Base-by-base conservation (phyloP, 2,329 filamentous ascomycete species). In the Aotearoamyces nothofagi region DNA sequence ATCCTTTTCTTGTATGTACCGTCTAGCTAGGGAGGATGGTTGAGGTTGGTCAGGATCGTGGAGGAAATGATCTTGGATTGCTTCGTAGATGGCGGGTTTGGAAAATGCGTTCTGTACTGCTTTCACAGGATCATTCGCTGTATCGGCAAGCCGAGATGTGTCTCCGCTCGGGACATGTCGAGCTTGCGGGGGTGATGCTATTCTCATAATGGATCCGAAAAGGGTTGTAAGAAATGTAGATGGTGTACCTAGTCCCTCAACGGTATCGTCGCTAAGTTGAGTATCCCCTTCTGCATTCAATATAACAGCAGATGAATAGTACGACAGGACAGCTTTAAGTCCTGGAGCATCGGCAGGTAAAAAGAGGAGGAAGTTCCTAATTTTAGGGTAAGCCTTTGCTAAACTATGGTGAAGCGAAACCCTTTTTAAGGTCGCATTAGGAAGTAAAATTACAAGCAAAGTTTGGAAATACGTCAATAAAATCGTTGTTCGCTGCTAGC, bases 241-340 rank as follows among this genome's bases (percentile, higher is more conserved):
- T 53, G 64, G 66, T 71, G 67, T 94, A 93, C 87, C 87, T 86
- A 92, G 64, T 59, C 86, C 81, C 66, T 92, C 72, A 49, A 93
- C 69, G 51, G 77, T 78, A 52, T 93, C 83, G 59, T 92, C 86
- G 60, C 77, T 82, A 46, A 96, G 76, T 46, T 81, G 67, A 42
- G 90, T 90, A 60, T 96, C 90, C 53, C 90, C 90, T 64, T 98
- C 90, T 36, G 83, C 66, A 47, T 82, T 93, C 51, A 98, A 65
- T 54, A 80, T 84, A 49, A 92, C 75, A 42, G 87, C 81, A 27
- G 83, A 78, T 33, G 80, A 77, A 55, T 93, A 98, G 56, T 92
- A 96, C 29, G 82, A 86, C 43, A 94, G 63, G 31, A 94, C 79
- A 30, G 81, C 75, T 48, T 76, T 73, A 24, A 98, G 66, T 39